These are phyloP conservation scores for Setomelanomma holmii DNA, from an alignment of 2,329 filamentous ascomycete genomes.

Conservation along the genomic window DNA sequence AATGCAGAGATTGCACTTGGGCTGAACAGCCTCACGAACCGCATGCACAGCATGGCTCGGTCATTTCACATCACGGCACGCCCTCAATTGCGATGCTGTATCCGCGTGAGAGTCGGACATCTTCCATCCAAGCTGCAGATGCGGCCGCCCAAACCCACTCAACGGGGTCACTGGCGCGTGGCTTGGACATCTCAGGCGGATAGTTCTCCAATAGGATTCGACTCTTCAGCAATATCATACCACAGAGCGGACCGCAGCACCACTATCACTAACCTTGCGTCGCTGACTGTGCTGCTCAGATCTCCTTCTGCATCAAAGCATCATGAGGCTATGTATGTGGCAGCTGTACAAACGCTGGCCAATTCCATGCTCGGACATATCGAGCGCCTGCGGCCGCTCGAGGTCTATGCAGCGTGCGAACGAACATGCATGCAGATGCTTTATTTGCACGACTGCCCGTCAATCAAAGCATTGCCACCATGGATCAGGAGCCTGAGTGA, in stretches of 20 bases:
- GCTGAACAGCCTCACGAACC: background rate
- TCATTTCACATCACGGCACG: background rate
- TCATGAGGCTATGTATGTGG: conserved; percentile 1
- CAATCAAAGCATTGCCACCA: conserved; percentile 22
- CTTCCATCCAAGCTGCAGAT: conserved; percentile 22
- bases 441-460: conserved; percentile 40
- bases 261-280: conserved; percentile 7
- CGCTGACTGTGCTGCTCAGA: conserved; percentile 2
- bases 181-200: conserved; percentile 13
- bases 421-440: conserved; percentile 18
- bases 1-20: too few relatives aligned
- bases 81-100: conserved; percentile 17
- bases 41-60: background rate
- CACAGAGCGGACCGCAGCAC: conserved; percentile 11
- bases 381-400: conserved; percentile 16
- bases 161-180: conserved; percentile 28
- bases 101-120: conserved; percentile 33
- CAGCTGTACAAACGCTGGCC: conserved; percentile 7
- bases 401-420: conserved; percentile 24
- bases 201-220: conserved; percentile 18
- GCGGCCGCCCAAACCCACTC: conserved; percentile 29
- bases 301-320: conserved; percentile 12
- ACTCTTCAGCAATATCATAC: conserved; percentile 8
- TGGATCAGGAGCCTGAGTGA: conserved; percentile 2
- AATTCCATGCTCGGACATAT: conserved; percentile 23